Conservation (phyloP, 1,284 basidiomycete genomes). For the Trichosporon sp. region DNA sequence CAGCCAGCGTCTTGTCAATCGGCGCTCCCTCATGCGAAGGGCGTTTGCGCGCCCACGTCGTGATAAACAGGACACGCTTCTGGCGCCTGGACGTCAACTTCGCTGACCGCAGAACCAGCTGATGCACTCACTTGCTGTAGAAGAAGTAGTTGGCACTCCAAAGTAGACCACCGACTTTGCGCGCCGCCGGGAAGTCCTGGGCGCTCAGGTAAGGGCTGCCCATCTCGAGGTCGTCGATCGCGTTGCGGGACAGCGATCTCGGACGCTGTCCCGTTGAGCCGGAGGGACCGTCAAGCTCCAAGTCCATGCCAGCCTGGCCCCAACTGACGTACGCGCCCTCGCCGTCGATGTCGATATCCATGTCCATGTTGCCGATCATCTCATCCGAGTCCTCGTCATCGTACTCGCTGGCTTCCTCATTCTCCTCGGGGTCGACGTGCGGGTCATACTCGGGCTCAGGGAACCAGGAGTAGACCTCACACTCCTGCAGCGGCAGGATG, state of each 20-base stretch:
- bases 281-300: slow-evolving; percentile 36
- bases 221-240: slow-evolving; percentile 53
- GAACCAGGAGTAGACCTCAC: slow-evolving; percentile 92
- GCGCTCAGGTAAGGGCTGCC: slow-evolving; percentile 29
- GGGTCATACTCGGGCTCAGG: slow-evolving; percentile 95
- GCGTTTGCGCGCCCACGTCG: slow-evolving; percentile 82
- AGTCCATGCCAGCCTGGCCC: slow-evolving; percentile 44
- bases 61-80: slow-evolving; percentile 91
- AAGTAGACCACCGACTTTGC: slow-evolving; percentile 72
- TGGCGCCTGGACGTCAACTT: slow-evolving; percentile 53
- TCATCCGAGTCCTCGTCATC: slow-evolving; percentile 50
- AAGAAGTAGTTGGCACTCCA: slow-evolving; percentile 99
- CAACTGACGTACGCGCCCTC: slow-evolving; percentile 39
- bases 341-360: slow-evolving; percentile 50
- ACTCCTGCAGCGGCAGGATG: slow-evolving; percentile 84
- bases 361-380: slow-evolving; percentile 40
- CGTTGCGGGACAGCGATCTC: slow-evolving; percentile 14
- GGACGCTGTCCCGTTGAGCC: slow-evolving; percentile 21
- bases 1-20: slow-evolving; percentile 29
- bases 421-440: slow-evolving; percentile 78
- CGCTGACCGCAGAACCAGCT: background rate
- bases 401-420: slow-evolving; percentile 59
- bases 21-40: slow-evolving; percentile 30
- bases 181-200: slow-evolving; percentile 59
- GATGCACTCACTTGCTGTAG: slow-evolving; percentile 73